Base-by-base conservation (phyloP, 2,329 filamentous ascomycete genomes). In the Coleophoma cylindrospora region DNA sequence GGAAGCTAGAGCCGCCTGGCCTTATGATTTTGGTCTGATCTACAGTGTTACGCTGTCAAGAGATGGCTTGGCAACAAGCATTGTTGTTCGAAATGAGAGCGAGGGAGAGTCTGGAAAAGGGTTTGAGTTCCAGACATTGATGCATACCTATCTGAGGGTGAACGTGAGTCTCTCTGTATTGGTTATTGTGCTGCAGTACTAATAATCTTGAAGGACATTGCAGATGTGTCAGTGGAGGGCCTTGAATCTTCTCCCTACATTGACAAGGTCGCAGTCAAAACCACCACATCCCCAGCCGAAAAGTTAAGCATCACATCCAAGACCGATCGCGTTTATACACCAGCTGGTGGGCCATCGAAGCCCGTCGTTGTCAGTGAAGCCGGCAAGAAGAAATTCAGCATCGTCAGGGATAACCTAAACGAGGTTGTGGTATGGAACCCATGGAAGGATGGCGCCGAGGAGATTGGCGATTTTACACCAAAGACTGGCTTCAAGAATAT, bases 391-490 rank as follows among this genome's bases (percentile, higher is more conserved):
- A 73, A 79, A 46, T 91, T 87, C 72, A 83, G 84, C 52, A 77
- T 97, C 49, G 81, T 86, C 38, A 83, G 94, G 54, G 90, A 96
- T 69, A 91, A 90, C 58, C 77, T 99, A 58, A 80, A 81, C 54
- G 89, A 97, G 59, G 84, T 94, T 14, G 92, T 96, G 1, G 87
- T 97, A 32, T 99, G 94, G 94, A 99, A 99, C 70, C 94, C 94
- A 2, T 96, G 92, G 91, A 77, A 79, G 38, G 89, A 91, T 56
- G 95, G 95, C 74, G 83, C 89, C 1, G 81, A 83, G 60, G 78
- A 78, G 5, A 95, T 96, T 72, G 83, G 75, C 47, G 94, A 99
- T 69, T 96, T 97, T 66, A 80, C 79, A 51, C 94, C 94, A 45
- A 87, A 95, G 64, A 87, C 91, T 48, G 94, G 88, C 36, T 97